Evolutionary conservation across 163 green algal genomes (phyloP).

Genomic region (Trebouxiophyceae sp.): DNA sequence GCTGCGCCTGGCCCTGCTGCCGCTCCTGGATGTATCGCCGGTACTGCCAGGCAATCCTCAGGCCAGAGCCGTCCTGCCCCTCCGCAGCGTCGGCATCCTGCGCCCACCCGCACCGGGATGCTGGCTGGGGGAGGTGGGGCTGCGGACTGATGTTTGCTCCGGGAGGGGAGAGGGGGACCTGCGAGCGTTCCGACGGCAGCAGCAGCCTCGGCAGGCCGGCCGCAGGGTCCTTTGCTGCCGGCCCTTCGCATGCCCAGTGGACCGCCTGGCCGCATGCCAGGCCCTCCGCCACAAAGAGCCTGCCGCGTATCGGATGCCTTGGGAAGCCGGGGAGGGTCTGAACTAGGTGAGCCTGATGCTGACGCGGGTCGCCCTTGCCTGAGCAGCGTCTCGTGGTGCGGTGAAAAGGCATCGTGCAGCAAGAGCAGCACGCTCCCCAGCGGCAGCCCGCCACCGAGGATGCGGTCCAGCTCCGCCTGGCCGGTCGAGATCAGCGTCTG

Average conservation of each 20-base stretch:
- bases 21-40: conserved; percentile 55
- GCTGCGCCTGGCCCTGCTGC: conserved; percentile 1
- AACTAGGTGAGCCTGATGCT: too few species aligned
- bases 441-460: conserved; percentile 70
- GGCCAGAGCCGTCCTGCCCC: too few species aligned
- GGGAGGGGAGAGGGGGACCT: too few species aligned
- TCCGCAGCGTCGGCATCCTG: too few species aligned
- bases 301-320: too few species aligned
- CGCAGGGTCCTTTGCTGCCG: conserved; percentile 11
- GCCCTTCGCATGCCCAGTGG: conserved; percentile 6
- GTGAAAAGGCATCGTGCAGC: conserved; percentile 53
- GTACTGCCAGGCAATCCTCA: conserved; percentile 87
- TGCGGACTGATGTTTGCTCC: too few species aligned
- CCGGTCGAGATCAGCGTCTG: conserved; percentile 75
- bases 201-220: conserved; percentile 3
- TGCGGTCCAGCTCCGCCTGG: conserved; percentile 60
- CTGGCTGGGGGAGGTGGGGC: too few species aligned
- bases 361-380: too few species aligned
- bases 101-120: too few species aligned
- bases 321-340: too few species aligned
- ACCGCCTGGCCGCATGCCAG: conserved; percentile 45
- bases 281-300: conserved; percentile 75
- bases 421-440: conserved; percentile 65
- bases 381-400: conserved; percentile 57
- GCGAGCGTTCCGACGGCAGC: too few species aligned